Evolutionary conservation across 1,284 basidiomycete species (phyloP).

Genomic region (Ceratobasidium sp.): DNA sequence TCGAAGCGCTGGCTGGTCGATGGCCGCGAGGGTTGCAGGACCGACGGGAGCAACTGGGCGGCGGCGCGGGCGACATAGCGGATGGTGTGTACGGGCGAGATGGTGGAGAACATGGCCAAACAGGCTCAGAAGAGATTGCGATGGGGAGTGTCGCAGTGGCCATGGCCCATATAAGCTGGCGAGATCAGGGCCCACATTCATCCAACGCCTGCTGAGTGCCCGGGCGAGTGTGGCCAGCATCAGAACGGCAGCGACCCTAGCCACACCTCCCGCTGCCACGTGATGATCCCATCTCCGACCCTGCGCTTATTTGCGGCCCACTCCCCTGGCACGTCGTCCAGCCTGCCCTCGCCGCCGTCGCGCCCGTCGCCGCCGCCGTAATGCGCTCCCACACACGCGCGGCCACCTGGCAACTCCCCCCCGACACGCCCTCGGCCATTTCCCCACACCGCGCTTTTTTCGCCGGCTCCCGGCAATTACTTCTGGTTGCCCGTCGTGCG

Average conservation of each 20-base stretch:
- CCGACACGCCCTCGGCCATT: conserved; percentile 18
- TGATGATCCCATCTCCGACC: conserved; percentile 43
- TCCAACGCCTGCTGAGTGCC: no score
- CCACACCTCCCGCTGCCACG: conserved; percentile 24
- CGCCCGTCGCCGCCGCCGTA: not conserved
- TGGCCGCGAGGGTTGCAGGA: conserved; percentile 32
- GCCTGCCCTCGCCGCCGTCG: not conserved
- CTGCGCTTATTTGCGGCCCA: conserved; percentile 3
- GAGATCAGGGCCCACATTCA: conserved; percentile 17
- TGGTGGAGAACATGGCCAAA: conserved; percentile 39
- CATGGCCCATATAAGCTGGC: conserved; percentile 43
- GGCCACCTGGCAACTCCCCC: conserved; percentile 40
- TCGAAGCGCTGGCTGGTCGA: conserved; percentile 35
- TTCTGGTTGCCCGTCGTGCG: not conserved
- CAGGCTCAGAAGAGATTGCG: conserved; percentile 43
- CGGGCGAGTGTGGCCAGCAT: conserved; percentile 36
- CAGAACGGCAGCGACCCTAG: conserved; percentile 38
- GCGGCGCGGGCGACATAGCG: conserved; percentile 44
- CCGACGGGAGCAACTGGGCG: conserved; percentile 37
- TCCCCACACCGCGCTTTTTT: conserved; percentile 15
- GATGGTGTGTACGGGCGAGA: conserved; percentile 41
- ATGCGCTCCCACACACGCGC: conserved; percentile 40
- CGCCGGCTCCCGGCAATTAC: conserved; percentile 13
- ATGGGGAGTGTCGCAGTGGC: conserved; percentile 41
- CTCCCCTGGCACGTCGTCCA: not conserved